Conservation (phyloP, 2,329 filamentous ascomycete species). For the Colletotrichum phormii region DNA sequence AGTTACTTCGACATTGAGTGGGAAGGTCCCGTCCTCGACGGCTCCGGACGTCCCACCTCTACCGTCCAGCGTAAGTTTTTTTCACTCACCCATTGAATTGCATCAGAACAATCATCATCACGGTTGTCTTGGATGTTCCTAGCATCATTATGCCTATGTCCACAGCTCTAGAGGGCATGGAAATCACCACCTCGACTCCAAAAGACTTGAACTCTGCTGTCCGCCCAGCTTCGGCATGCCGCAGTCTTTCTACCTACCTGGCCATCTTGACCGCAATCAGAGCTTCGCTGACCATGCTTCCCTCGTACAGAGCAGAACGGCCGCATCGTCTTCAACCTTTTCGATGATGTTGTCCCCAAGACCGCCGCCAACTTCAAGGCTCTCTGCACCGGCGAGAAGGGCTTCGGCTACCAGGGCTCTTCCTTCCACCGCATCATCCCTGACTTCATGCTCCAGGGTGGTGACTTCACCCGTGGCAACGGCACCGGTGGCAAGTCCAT, state of each 20-base stretch:
- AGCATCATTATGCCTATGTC: constrained; percentile 6
- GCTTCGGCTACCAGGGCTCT: constrained; percentile 85
- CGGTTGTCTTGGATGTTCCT: background rate
- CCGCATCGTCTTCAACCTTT: constrained; percentile 91
- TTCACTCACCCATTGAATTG: constrained; percentile 41
- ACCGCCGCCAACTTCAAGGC: constrained; percentile 87
- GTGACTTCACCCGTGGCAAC: constrained; percentile 93
- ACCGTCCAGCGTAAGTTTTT: constrained; percentile 72
- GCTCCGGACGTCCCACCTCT: constrained; percentile 65
- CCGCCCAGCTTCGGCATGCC: background rate
- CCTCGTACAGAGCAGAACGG: constrained; percentile 72
- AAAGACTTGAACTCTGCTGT: constrained; percentile 1
- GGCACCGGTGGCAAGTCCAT: constrained; percentile 93
- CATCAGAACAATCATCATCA: constrained; percentile 17
- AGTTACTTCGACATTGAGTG: constrained; percentile 80
- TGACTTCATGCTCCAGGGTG: constrained; percentile 95
- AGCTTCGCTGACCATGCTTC: constrained; percentile 27
- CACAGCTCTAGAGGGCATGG: background rate
- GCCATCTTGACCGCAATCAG: background rate
- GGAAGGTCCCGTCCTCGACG: constrained; percentile 78
- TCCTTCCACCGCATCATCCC: constrained; percentile 94
- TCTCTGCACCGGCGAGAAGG: constrained; percentile 84
- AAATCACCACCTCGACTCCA: constrained; percentile 24
- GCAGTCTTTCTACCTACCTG: background rate
- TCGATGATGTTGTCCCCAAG: constrained; percentile 87